Evolutionary conservation across 176 grass and related monocot species (phyloP), one percentile per base, ranked within the genome.

Genomic region (Triticum aestivum): DNA sequence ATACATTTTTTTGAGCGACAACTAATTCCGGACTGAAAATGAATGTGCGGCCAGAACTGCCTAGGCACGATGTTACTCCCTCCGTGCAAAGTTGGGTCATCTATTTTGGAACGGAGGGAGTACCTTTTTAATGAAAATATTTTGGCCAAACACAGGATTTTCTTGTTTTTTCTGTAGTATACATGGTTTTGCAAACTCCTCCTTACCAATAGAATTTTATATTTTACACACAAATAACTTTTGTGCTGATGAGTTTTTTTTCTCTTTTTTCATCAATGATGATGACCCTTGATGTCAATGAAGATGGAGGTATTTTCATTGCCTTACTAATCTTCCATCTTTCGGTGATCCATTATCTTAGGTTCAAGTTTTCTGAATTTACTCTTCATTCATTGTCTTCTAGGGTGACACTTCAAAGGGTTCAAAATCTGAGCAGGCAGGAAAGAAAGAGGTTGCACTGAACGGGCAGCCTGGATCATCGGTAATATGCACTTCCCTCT

Each of bases 391-490:
- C n/a, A 32, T 65, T 70, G 72, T 72, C 41, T 68, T 84, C 17
- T 49, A 96, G 94, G 91, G 84, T 79, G 94, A 96, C 44, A 83
- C 83, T 67, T 77, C 83, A 81, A 96, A 91, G 69, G 87, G 87
- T 74, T 88, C 91, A 0, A 88, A 70, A 82, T 85, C 86, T 61
- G 91, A 93, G 27, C 89, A 90, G 49, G 33, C 85, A 45, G 91
- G 85, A 84, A 96, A 89, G 87, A 91, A 79, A 91, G 85, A 90
- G 42, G 65, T 38, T 81, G 66, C 88, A 86, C 78, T 73, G 74
- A 84, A 84, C 18, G 69, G 83, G 32, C 82, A 96, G 38, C 87
- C 87, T 62, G 88, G 69, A 74, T 78, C 84, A 62, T 86, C 66
- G 84, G 94, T 96, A 93, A 83, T 83, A 69, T 86, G 44, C 37